Evolutionary conservation across 345 rosid genomes (phyloP).

Genomic region (Camelina sativa): DNA sequence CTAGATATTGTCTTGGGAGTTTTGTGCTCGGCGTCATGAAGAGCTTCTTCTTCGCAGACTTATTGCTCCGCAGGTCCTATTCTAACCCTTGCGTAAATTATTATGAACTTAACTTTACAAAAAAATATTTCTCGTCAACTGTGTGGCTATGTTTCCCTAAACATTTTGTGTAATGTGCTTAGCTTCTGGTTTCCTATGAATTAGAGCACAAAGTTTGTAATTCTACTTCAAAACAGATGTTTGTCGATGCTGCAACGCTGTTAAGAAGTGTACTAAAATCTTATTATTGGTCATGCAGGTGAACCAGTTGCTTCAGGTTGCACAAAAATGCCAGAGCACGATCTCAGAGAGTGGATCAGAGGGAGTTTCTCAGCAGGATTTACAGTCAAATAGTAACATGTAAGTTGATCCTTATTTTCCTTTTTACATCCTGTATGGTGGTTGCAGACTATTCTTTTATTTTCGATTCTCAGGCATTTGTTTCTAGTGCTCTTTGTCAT

Average conservation of each 20-base stretch:
- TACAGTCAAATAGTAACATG: constrained; percentile 88
- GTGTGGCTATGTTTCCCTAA: neutral
- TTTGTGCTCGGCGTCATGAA: constrained; percentile 92
- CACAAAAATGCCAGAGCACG: constrained; percentile 91
- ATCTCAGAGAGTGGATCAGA: constrained; percentile 82
- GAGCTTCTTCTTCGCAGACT: constrained; percentile 91
- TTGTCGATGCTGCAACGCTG: constrained; percentile 5
- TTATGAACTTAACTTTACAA: constrained; percentile 42
- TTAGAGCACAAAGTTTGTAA: constrained; percentile 9
- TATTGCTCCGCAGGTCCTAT: constrained; percentile 85
- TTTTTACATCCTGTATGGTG: constrained; percentile 3
- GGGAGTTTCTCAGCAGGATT: constrained; percentile 82
- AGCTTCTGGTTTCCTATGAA: constrained; percentile 11
- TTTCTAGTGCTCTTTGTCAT: neutral
- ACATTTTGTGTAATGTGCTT: neutral
- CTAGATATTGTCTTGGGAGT: constrained; percentile 98
- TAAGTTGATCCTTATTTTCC: constrained; percentile 42
- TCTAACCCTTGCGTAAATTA: constrained; percentile 17
- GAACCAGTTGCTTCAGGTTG: constrained; percentile 86
- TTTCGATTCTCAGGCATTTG: neutral
- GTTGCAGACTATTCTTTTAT: neutral
- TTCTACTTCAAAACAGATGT: neutral
- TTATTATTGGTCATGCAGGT: constrained; percentile 57
- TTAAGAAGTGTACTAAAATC: constrained; percentile 2
- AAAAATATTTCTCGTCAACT: constrained; percentile 67